Base-by-base conservation (phyloP, 129 eudicot species). In the Chrysanthemum makinoi region DNA sequence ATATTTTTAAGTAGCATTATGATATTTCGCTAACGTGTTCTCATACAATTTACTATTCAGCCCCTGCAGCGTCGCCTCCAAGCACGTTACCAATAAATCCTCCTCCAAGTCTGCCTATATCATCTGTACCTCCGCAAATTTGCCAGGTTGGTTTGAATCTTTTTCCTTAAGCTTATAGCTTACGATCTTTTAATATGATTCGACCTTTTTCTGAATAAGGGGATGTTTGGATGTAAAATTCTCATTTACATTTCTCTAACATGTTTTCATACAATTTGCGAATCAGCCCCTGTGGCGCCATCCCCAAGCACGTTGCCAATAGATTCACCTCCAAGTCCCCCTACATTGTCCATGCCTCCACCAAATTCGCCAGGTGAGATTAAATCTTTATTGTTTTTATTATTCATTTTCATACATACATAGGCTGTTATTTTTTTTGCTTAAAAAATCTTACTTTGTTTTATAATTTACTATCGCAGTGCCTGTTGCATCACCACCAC, bases 331-430 rank as follows among this genome's bases (percentile, higher is more conserved):
- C 81, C 77, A 65, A 64, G 62, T 46, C 81, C 80, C 10, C 68
- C 77, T 69, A 65, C 68, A 51, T 6, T 60, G 48, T 72, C 82
- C 50, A 33, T 24, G 59, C 80, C 95, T 77, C 89, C 86, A 62
- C 80, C 87, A 15, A 59, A 55, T 70, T 62, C 74, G n/a, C 84
- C 88, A 82, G 89, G 96, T 89, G 62, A 71, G 17, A 43, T n/a
- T 33, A 3, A 46, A 39, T 20, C 3, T 54, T 75, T 73, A 54
- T 65, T 18, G 17, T 56, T 12, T 28, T 10, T 53, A 19, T 2
- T 54, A 43, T 74, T 52, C 19, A 48, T 48, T 72, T 61, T 61
- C 30, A n/a, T 9, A 12, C 17, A 61, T 4, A 50, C 7, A 50
- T 20, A 6, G 17, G 52, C 39, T 28, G 15, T 13, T 26, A 22